phyloP scores from a whole-genome alignment of 768 basidiomycete species.

The Rhodotorula kratochvilovae region DNA sequence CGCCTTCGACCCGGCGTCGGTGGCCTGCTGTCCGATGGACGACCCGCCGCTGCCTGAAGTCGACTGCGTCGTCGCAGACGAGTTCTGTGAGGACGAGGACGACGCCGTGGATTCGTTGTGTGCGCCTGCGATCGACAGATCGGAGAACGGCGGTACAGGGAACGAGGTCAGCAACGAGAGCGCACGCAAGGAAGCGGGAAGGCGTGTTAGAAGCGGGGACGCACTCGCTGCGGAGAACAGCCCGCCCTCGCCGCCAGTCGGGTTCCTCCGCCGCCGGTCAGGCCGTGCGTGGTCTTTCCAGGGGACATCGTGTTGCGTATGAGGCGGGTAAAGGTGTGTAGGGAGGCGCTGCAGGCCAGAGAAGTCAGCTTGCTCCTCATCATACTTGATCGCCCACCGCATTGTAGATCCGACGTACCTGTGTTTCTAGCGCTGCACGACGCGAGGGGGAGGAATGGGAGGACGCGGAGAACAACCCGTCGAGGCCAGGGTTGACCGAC shows the following conservation, averaged over 20 bases:
- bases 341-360: too few species aligned
- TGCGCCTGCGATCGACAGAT: background rate
- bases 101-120: background rate
- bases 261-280: background rate
- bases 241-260: background rate
- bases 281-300: background rate
- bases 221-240: background rate
- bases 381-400: too few species aligned
- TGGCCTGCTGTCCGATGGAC: background rate
- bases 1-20: background rate
- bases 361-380: too few species aligned
- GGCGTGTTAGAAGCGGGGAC: background rate
- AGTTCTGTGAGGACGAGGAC: background rate
- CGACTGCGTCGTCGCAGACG: background rate
- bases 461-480: too few species aligned
- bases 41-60: background rate
- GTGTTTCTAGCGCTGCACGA: too few species aligned
- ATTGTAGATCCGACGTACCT: too few species aligned
- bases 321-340: too few species aligned
- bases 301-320: background rate
- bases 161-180: too few species aligned
- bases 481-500: too few species aligned
- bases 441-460: too few species aligned
- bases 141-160: too few species aligned
- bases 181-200: background rate